phyloP scores from a whole-genome alignment of 202 grass and related monocot species.

The Schoenoplectus tabernaemontani region DNA sequence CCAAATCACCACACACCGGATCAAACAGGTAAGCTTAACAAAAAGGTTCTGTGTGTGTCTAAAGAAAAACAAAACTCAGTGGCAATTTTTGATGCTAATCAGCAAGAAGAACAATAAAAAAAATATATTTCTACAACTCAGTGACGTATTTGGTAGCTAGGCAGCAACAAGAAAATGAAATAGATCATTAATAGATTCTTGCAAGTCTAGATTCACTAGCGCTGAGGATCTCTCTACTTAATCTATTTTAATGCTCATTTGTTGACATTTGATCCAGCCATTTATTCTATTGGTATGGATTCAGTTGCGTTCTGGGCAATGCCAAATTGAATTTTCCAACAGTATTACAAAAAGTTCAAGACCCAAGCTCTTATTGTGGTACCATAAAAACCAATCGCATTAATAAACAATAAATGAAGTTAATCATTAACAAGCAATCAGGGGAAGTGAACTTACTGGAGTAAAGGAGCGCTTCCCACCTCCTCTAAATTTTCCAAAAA shows the following conservation, averaged over 20 bases:
- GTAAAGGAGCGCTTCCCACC: constrained; percentile 5
- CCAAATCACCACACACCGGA: too few species aligned
- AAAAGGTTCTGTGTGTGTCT: too few species aligned
- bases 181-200: not conserved
- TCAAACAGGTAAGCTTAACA: too few species aligned
- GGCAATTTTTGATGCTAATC: too few species aligned
- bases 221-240: not conserved
- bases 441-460: constrained; percentile 14
- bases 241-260: not conserved
- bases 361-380: not conserved
- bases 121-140: not conserved
- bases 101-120: not conserved
- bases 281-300: not conserved
- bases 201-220: not conserved
- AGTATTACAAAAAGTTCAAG: not conserved
- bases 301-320: not conserved
- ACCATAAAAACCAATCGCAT: not conserved
- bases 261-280: not conserved
- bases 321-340: not conserved
- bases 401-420: too few species aligned
- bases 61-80: too few species aligned
- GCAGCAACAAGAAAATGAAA: not conserved
- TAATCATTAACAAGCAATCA: too few species aligned
- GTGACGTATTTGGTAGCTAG: not conserved
- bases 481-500: not conserved